Evolutionary conservation across 768 basidiomycete species (phyloP), one percentile per base, ranked within the genome.

Genomic region (Artomyces pyxidatus): DNA sequence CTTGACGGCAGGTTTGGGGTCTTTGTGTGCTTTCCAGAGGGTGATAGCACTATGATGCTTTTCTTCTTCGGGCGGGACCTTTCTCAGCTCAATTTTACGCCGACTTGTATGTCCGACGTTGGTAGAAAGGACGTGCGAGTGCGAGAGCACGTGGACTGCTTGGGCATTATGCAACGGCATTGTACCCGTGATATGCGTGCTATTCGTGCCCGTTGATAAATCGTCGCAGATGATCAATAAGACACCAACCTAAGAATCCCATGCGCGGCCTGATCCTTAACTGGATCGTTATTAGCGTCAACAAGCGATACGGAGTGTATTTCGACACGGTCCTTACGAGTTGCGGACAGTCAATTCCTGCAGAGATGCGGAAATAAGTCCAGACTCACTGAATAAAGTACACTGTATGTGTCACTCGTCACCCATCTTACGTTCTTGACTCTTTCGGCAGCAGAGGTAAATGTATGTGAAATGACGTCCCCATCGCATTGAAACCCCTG

Each of bases 1-100:
- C 19, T 17, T 35, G 10, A 44, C 43, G 8, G 53, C 10, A 22
- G 25, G 21, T 29, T 9, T 30, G 30, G 42, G 32, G 11, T 21
- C 44, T 16, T 58, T 51, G 11, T 46, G 27, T 1, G 59, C 56
- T 48, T 62, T 65, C 65, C 65, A 66, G 9, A 65, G 40, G 9
- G 50, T 50, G 51, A 49, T 23, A 54, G 48, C 11, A 56, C 57
- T 32, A 56, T 53, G 55, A 37, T 21, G 45, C 30, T 49, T 37
- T 11, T 37, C 44, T 25, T 54, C 40, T 6, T 32, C 26, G 29
- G 45, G 40, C 28, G 35, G 12, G 27, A 8, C 22, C 19, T 43
- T 16, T n/a, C 32, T 23, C 21, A 53, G 37, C 4, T 29, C 30
- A 11, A 56, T 32, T 23, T 42, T 42, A 12, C 55, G 45, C 10